Evolutionary conservation across 176 grass and related monocot genomes (phyloP).

Genomic region (sorghum (Sorghum bicolor)): DNA sequence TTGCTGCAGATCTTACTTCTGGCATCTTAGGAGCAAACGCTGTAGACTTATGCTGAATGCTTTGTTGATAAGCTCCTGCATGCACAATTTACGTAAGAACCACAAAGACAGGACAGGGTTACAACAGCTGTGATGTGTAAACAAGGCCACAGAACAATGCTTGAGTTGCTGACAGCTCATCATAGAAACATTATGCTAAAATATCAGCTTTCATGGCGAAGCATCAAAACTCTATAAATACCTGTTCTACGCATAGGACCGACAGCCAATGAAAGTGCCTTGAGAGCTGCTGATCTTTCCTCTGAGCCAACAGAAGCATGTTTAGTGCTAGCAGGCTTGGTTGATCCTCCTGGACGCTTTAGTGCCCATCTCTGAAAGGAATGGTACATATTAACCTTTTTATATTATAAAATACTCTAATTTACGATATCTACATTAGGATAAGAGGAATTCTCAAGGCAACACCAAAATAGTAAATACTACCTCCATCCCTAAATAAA

Average conservation of each 20-base stretch:
- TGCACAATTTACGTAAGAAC: slow-evolving; percentile 21
- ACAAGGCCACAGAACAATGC: background rate
- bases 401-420: background rate
- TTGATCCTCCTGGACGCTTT: slow-evolving; percentile 56
- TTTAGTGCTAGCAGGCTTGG: slow-evolving; percentile 39
- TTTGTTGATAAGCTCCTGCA: slow-evolving; percentile 36
- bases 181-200: slow-evolving; percentile 10
- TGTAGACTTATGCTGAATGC: slow-evolving; percentile 31
- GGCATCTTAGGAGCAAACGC: slow-evolving; percentile 20
- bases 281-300: slow-evolving; percentile 54
- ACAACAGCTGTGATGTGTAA: background rate
- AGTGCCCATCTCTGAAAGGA: slow-evolving; percentile 76
- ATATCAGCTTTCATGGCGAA: background rate
- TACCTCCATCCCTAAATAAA: background rate
- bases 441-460: background rate
- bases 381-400: slow-evolving; percentile 10
- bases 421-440: background rate
- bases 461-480: background rate
- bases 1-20: slow-evolving; percentile 13
- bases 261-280: slow-evolving; percentile 59
- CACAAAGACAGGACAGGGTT: background rate
- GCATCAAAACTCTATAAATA: slow-evolving; percentile 19
- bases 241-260: slow-evolving; percentile 50
- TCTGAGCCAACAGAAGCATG: slow-evolving; percentile 37
- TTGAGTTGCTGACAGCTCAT: background rate